Evolutionary conservation across 345 rosid species (phyloP).

Genomic region (Brassica incana): DNA sequence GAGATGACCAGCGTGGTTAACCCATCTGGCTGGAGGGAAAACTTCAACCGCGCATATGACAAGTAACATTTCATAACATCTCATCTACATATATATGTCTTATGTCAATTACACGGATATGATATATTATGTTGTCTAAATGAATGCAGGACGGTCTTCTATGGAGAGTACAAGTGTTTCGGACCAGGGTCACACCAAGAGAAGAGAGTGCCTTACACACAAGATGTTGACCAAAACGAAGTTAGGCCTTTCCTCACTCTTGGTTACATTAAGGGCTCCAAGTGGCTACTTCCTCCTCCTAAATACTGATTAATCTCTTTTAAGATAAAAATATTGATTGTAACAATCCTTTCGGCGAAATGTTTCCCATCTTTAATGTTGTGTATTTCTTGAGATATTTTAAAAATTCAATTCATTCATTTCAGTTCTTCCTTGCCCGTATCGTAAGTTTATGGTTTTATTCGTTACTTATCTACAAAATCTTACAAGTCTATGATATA

Average conservation of each 20-base stretch:
- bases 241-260: constrained; percentile 35
- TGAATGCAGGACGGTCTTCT: constrained; percentile 44
- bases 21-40: constrained; percentile 57
- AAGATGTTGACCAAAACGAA: constrained; percentile 37
- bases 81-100: not conserved
- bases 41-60: constrained; percentile 34
- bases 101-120: not conserved
- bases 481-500: not conserved
- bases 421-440: not conserved
- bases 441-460: not conserved
- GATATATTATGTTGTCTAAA: not conserved
- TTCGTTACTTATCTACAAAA: not conserved
- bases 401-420: not conserved
- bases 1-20: constrained; percentile 40
- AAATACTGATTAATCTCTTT: constrained; percentile 1
- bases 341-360: not conserved
- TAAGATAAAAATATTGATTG: not conserved
- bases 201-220: constrained; percentile 40
- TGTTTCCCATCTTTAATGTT: not conserved
- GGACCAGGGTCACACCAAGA: constrained; percentile 47
- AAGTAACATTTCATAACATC: constrained; percentile 35
- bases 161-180: constrained; percentile 54
- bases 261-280: constrained; percentile 37
- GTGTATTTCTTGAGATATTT: not conserved
- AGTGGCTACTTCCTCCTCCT: constrained; percentile 45